phyloP scores from a whole-genome alignment of 768 basidiomycete species.

The Phaeotremella skinneri region DNA sequence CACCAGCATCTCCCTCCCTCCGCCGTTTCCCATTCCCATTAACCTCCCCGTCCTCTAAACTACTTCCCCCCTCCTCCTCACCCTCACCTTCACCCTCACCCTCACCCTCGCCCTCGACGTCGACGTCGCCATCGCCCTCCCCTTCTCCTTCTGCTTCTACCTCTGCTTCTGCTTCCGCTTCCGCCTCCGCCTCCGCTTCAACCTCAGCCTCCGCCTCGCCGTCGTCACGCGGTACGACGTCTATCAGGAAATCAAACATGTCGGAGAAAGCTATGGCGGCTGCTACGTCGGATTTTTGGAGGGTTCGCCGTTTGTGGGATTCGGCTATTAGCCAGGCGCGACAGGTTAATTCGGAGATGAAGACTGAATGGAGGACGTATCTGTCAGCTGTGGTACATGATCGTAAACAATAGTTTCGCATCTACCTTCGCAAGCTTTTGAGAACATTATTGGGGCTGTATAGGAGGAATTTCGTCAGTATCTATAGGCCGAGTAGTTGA shows the following conservation, averaged over 20 bases:
- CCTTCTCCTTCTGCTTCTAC: not conserved
- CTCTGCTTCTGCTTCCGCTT: slow-evolving; percentile 3
- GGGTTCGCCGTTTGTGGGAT: slow-evolving; percentile 91
- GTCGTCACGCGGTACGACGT: slow-evolving; percentile 88
- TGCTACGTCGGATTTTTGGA: slow-evolving; percentile 89
- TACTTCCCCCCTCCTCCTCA: not conserved
- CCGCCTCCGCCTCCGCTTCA: slow-evolving; percentile 3
- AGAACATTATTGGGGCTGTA: slow-evolving; percentile 86
- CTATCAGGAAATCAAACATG: slow-evolving; percentile 96
- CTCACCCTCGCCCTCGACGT: slow-evolving; percentile 1
- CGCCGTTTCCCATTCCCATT: not conserved
- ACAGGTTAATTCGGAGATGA: slow-evolving; percentile 94
- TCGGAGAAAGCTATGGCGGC: slow-evolving; percentile 88
- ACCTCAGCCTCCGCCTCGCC: slow-evolving; percentile 3
- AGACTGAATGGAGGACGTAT: slow-evolving; percentile 60
- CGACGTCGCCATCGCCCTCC: not conserved
- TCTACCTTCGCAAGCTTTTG: slow-evolving; percentile 97
- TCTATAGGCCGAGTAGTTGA: slow-evolving; percentile 1
- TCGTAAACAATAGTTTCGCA: slow-evolving; percentile 26
- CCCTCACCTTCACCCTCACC: not conserved
- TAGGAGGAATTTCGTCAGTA: slow-evolving; percentile 5
- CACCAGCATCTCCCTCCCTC: not conserved
- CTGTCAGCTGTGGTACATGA: not conserved
- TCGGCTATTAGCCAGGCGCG: slow-evolving; percentile 94
- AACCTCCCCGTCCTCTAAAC: not conserved